Conservation (phyloP, 2,329 filamentous ascomycete species). For the Neofusicoccum umdonicola region DNA sequence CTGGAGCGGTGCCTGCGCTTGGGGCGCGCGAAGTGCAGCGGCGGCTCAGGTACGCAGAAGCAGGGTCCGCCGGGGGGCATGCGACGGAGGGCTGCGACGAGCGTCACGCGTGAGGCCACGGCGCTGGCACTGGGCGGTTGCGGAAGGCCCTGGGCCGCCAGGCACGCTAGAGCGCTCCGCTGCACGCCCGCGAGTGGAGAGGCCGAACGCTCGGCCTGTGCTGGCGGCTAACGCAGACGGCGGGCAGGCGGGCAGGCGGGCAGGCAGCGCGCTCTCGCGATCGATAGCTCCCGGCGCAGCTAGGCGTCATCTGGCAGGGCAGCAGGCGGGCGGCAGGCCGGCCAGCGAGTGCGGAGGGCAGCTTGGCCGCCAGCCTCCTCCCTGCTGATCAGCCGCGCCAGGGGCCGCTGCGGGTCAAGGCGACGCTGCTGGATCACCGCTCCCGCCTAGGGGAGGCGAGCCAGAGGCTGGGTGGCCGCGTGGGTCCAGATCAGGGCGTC, state of each 20-base stretch:
- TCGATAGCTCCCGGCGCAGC: slow-evolving; percentile 13
- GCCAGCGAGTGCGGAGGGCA: neutral
- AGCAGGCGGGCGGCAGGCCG: neutral
- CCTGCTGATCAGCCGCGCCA: slow-evolving; percentile 12
- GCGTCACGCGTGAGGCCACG: neutral
- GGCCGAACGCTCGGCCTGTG: slow-evolving; percentile 9
- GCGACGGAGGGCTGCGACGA: neutral
- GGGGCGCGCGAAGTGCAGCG: neutral
- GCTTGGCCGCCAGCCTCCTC: neutral
- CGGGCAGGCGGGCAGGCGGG: neutral
- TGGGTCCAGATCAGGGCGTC: slow-evolving; percentile 3
- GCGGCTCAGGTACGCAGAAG: neutral
- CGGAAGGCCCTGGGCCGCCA: neutral
- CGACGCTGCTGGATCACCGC: neutral
- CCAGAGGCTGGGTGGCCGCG: neutral
- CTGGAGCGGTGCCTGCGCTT: neutral
- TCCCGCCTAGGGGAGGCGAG: neutral
- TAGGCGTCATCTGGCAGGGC: slow-evolving; percentile 11
- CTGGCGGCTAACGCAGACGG: neutral
- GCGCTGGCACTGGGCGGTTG: neutral
- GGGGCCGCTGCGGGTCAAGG: slow-evolving; percentile 10
- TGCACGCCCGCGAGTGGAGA: neutral
- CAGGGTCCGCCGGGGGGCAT: slow-evolving; percentile 1
- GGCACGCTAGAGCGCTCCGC: no score
- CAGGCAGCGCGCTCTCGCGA: neutral